phyloP scores from a whole-genome alignment of 2,329 filamentous ascomycete genomes.

The Macrophomina phaseolina region DNA sequence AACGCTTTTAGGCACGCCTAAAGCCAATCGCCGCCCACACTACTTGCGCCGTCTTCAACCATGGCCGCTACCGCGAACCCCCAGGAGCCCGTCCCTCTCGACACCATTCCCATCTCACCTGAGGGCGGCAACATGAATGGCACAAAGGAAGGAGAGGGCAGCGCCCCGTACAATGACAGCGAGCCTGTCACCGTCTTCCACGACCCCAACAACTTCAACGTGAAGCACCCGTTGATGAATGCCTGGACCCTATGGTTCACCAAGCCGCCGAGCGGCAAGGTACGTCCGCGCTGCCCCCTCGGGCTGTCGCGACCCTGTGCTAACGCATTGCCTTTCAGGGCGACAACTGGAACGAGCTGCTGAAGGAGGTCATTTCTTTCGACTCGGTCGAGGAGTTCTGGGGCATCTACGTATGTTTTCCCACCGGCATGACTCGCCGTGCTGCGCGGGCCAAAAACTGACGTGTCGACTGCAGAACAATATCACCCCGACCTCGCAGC shows the following conservation, averaged over 20 bases:
- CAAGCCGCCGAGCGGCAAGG: conserved; percentile 95
- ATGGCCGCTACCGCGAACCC: conserved; percentile 37
- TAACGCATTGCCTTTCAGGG: conserved; percentile 60
- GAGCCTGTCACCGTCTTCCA: conserved; percentile 94
- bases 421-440: conserved; percentile 3
- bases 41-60: conserved; percentile 10
- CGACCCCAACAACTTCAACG: conserved; percentile 98
- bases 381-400: conserved; percentile 99
- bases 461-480: conserved; percentile 76
- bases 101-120: conserved; percentile 63
- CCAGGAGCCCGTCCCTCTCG: conserved; percentile 59
- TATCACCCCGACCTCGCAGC: conserved; percentile 92
- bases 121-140: conserved; percentile 52
- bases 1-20: conserved; percentile 25
- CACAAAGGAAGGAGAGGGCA: conserved; percentile 48
- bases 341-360: conserved; percentile 97
- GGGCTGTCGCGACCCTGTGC: background rate
- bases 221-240: conserved; percentile 97
- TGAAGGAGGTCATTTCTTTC: conserved; percentile 99
- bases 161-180: conserved; percentile 48
- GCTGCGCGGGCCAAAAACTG: conserved; percentile 3
- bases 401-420: conserved; percentile 88
- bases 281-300: conserved; percentile 48
- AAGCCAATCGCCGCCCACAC: conserved; percentile 16
- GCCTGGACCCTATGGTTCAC: conserved; percentile 99